phyloP scores from a whole-genome alignment of 2,329 filamentous ascomycete genomes.

The Chrysosporium queenslandicum region DNA sequence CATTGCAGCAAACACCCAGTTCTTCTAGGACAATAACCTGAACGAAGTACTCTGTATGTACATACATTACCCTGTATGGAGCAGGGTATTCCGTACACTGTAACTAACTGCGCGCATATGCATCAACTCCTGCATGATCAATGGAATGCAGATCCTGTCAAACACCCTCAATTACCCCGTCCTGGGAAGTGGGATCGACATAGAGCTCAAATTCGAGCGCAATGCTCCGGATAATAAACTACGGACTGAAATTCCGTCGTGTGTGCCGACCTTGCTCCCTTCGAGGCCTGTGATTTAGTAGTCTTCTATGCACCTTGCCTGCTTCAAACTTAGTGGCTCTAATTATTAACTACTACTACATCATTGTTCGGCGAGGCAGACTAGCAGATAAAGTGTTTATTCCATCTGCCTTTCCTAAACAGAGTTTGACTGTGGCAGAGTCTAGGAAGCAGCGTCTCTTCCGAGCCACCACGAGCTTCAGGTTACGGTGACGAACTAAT shows the following conservation, averaged over 20 bases:
- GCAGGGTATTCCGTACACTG: neutral
- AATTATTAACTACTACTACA: no score
- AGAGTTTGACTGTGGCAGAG: neutral
- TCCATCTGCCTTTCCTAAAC: no score
- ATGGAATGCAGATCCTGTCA: conserved; percentile 10
- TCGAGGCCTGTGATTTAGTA: no score
- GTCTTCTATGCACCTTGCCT: no score
- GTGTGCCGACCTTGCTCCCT: no score
- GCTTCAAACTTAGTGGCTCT: no score
- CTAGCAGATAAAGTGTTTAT: no score
- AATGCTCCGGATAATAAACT: no score
- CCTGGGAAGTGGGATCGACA: conserved; percentile 2
- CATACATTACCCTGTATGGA: no score
- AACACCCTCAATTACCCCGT: neutral
- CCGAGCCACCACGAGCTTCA: neutral
- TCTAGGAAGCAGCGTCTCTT: neutral
- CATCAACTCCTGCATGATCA: conserved; percentile 8
- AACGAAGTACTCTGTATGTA: no score
- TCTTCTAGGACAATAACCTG: neutral
- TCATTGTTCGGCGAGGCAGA: no score
- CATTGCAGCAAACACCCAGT: conserved; percentile 1
- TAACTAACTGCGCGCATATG: neutral
- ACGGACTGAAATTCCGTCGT: no score
- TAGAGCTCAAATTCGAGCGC: neutral
- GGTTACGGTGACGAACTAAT: neutral